Base-by-base conservation (phyloP, 305 asterid genomes). In the Fraxinus paxiana region DNA sequence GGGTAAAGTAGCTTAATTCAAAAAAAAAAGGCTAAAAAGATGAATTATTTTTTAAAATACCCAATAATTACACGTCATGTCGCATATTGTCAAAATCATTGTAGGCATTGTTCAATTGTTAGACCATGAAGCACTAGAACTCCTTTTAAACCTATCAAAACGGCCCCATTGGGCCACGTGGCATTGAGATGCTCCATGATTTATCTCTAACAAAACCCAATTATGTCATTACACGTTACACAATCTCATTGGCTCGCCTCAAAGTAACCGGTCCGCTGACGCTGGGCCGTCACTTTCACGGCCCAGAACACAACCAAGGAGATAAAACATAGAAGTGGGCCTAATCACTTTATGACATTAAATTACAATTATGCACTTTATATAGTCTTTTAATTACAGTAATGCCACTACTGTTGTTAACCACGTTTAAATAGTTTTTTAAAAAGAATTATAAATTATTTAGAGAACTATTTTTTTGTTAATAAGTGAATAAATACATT, bases 221-320 rank as follows among this genome's bases (percentile, higher is more conserved):
- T 13, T 26, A 69, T 30, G 37, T 69, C 74, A 10, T 69, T 3
- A 5, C 74, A 69, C 74, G 38, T 69, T 13, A 12, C 72, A 10
- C 87, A 83, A 83, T 84, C 74, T 84, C 82, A 88, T 79, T 84
- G 87, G 88, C 80, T 87, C 82, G 72, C 28, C 77, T 78, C 76
- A 77, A 79, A 46, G 8, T 17, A 84, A 86, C 85, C 81, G 85
- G 86, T 85, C 90, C 83, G 85, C 87, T 90, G 89, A 91, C 93
- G 95, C 74, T 85, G 92, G 93, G 86, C 82, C 84, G 88, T 89
- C 90, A 78, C 84, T 88, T 76, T 88, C 91, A 73, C 65, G 80
- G 83, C 88, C 90, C 86, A 74, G 20, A 79, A 83, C 70, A 69
- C 75, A 79, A 83, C 82, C 79, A 63, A 20, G 81, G 79, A 61